Evolutionary conservation across 2,329 filamentous ascomycete genomes (phyloP), one percentile per base, ranked within the genome.

Genomic region (Pseudogymnoascus sp.): DNA sequence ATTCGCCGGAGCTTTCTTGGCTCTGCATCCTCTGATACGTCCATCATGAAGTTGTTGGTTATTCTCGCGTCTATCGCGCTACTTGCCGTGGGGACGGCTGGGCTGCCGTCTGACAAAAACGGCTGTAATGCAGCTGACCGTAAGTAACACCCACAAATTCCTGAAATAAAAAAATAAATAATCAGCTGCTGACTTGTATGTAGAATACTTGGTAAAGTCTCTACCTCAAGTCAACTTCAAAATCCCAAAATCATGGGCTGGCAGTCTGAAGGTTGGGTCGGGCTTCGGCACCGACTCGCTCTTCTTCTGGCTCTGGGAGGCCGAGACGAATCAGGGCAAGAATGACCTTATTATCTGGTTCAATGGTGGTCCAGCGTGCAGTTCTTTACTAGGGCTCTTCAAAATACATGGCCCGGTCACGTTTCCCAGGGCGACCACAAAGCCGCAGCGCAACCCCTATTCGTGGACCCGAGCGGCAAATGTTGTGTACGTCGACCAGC

Each of bases 401-500:
- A 63, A 63, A 60, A 59, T 44, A 3, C 42, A 63, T 28, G 62
- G 62, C 12, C 62, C 62, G 18, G n/a, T 63, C 21, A 40, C 14
- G 21, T 63, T 61, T 12, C 38, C 33, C 5, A 42, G 59, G 25
- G 28, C 38, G 12, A 16, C 62, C 6, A 62, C 21, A 31, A 35
- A 63, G n/a, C 70, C 70, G 11, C 68, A 70, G 1, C 60, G 56
- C 21, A 72, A 73, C 44, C 69, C 68, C 18, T 72, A 67, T 40
- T 69, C 67, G 1, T 72, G 70, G 71, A 63, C 66, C 1, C 70
- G 70, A 12, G 65, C 71, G 7, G 72, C 71, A 35, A 72, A 71
- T 60, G 65, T 72, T 7, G 67, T 73, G 4, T 72, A 70, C 68
- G 64, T 73, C 37, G 70, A 73, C 56, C 70, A 72, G 53, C 71